These are phyloP conservation scores for Ilex aquifolium DNA, from an alignment of 257 asterid species.

Conservation along the genomic window DNA sequence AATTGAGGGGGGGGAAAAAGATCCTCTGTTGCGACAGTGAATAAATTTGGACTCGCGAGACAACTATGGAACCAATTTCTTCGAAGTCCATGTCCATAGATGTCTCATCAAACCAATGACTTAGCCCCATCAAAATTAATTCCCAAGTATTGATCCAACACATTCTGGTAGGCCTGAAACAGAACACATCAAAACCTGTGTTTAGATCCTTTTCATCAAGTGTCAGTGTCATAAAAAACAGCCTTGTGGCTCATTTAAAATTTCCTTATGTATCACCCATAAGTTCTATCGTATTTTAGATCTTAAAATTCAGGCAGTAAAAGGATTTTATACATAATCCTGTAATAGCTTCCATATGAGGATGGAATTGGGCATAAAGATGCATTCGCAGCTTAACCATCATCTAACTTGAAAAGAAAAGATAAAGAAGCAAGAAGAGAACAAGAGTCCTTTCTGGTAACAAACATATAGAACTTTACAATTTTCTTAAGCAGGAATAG, in stretches of 20 bases:
- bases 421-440: not conserved
- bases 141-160: constrained; percentile 65
- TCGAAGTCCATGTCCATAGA: constrained; percentile 15
- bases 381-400: not conserved
- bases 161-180: constrained; percentile 61
- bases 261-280: not conserved
- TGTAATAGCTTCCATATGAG: not conserved
- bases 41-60: not conserved
- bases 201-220: constrained; percentile 3
- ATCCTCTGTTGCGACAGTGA: constrained; percentile 5
- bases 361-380: not conserved
- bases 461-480: not conserved
- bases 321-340: not conserved
- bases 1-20: not conserved
- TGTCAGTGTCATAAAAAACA: not conserved
- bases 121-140: constrained; percentile 39
- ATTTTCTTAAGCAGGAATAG: not conserved
- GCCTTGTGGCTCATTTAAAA: not conserved
- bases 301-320: too few relatives aligned
- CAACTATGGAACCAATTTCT: constrained; percentile 9
- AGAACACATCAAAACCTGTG: not conserved
- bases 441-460: not conserved
- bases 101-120: constrained; percentile 31
- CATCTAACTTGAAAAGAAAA: not conserved
- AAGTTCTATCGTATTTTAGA: not conserved